Evolutionary conservation across 2,329 filamentous ascomycete species (phyloP), one percentile per base, ranked within the genome.

Genomic region (Arthrinium phaeospermum): DNA sequence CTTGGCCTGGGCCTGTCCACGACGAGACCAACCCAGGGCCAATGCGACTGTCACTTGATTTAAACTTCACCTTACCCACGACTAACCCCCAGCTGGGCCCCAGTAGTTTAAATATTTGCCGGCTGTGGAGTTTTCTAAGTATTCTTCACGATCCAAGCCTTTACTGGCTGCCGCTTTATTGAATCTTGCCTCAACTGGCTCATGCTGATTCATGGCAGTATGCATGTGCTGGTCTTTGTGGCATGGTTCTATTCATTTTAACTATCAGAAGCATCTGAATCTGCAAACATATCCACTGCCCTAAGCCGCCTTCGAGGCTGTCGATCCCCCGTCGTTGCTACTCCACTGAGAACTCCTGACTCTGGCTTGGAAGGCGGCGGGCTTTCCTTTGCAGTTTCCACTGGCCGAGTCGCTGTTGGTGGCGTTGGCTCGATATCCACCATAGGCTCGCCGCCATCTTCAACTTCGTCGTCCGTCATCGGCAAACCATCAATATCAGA

Each of bases 241-340:
- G 19, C 22, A n/a, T n/a, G 6, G 22, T 41, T 41, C 34, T 12
- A 41, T 24, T 64, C 19, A 6, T 37, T n/a, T 64, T 10, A 64
- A 41, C 34, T 83, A 44, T 81, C 84, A 12, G 47, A 70, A 53
- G 82, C 88, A 76, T 93, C 93, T 5, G 92, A 93, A 80, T 93
- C 92, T 14, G 92, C 93, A 88, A 96, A 97, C 93, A 96, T 95
- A 79, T 96, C 94, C 76, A 93, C 93, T 5, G 94, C 93, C 76
- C 91, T 91, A 81, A 94, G 92, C 74, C 92, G 88, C 79, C 89
- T 92, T 76, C 89, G 85, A 75, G 85, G 78, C 72, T 76, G 77
- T 53, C 72, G 79, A 73, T 78, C 77, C 73, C 81, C 57, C 57
- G 57, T 82, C 67, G 77, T 82, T 67, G 77, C 77, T 71, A 74